Conservation (phyloP, 2,329 filamentous ascomycete species). For the Ramularia endophylla region DNA sequence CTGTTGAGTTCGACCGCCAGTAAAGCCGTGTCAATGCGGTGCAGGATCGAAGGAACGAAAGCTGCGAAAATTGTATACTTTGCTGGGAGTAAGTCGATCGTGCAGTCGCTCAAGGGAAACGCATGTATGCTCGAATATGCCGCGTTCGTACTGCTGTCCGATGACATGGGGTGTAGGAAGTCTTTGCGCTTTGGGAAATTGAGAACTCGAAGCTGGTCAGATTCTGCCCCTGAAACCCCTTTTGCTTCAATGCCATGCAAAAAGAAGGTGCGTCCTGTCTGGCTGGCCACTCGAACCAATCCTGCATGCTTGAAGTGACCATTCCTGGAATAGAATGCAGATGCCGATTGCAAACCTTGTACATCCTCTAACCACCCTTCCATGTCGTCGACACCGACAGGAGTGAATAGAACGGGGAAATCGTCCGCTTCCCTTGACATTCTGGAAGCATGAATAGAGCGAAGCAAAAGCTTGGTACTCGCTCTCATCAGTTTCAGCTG, state of each 20-base stretch:
- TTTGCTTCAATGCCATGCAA: constrained; percentile 8
- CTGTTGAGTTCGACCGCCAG: constrained; percentile 56
- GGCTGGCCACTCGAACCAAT: constrained; percentile 13
- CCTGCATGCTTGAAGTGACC: constrained; percentile 6
- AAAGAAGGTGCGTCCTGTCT: constrained; percentile 15
- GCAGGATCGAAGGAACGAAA: constrained; percentile 66
- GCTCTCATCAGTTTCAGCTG: neutral
- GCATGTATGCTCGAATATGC: constrained; percentile 31
- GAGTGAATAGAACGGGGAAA: constrained; percentile 14
- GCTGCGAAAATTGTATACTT: constrained; percentile 46
- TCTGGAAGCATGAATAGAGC: constrained; percentile 7
- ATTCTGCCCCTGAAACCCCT: neutral
- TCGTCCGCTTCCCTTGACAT: constrained; percentile 7
- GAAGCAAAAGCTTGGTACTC: constrained; percentile 7
- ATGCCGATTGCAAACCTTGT: neutral
- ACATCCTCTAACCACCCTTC: constrained; percentile 4
- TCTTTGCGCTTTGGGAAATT: constrained; percentile 52
- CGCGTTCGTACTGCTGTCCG: constrained; percentile 12
- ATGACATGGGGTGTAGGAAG: constrained; percentile 46
- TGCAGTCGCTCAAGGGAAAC: constrained; percentile 46
- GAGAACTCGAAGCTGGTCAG: constrained; percentile 7
- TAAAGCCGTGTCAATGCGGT: constrained; percentile 61
- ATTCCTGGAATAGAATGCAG: neutral
- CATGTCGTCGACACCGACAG: neutral
- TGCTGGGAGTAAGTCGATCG: constrained; percentile 41